phyloP scores from a whole-genome alignment of 2,329 filamentous ascomycete species.

The Colletotrichum sp. region DNA sequence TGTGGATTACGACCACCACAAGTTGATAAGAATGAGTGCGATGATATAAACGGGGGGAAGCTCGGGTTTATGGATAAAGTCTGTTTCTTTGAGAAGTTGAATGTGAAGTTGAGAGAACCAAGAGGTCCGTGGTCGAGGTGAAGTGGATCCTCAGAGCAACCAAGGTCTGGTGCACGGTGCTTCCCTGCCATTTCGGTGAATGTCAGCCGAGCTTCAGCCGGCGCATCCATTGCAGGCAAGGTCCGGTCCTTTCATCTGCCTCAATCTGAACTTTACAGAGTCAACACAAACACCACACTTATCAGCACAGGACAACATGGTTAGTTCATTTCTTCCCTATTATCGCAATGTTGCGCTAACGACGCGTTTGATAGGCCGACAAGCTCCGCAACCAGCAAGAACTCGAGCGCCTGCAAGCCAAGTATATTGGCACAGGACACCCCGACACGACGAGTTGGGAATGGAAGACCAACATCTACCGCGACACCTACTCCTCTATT shows the following conservation, averaged over 20 bases:
- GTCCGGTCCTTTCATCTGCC: background rate
- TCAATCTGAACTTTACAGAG: background rate
- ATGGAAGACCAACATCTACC: slow-evolving; percentile 94
- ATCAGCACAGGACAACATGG: slow-evolving; percentile 3
- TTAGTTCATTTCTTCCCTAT: background rate
- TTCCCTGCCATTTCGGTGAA: background rate
- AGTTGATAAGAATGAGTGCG: background rate
- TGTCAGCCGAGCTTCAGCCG: slow-evolving; percentile 16
- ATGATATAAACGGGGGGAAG: background rate
- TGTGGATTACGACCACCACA: background rate
- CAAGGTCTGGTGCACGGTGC: background rate
- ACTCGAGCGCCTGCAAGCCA: slow-evolving; percentile 94
- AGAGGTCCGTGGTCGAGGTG: background rate
- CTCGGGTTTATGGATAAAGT: background rate
- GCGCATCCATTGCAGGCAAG: background rate
- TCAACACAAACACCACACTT: background rate
- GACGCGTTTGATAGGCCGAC: slow-evolving; percentile 69
- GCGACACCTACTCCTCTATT: slow-evolving; percentile 89
- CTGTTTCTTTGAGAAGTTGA: background rate
- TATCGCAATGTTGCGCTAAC: background rate
- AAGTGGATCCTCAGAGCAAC: background rate
- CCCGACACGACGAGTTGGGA: slow-evolving; percentile 98
- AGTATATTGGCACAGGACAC: slow-evolving; percentile 94
- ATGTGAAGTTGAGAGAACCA: background rate
- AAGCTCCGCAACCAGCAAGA: slow-evolving; percentile 98